Base-by-base conservation (phyloP, 495 filamentous ascomycete species). In the Xylaria palmicola region DNA sequence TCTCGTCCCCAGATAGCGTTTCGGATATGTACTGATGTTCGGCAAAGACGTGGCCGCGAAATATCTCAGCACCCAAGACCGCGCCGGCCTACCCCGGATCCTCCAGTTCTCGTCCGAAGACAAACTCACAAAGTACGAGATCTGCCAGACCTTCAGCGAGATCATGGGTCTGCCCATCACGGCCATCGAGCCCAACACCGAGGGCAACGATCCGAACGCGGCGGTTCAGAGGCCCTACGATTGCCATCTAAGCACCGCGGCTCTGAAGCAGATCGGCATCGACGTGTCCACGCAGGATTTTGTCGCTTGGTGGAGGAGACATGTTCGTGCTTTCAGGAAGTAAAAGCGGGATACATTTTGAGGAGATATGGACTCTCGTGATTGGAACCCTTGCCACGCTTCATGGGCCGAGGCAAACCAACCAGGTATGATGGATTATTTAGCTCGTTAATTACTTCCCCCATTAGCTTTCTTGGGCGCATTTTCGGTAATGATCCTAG, bases 101-200 rank as follows among this genome's bases (percentile, higher is more conserved):
- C 79, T 97, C 15, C 93, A 97, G 61, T 96, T 97, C 79, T 89
- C 88, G 3, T 89, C 90, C 24, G 92, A 97, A 74, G 90, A 94
- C 62, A 82, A 82, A 62, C 89, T 87, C 76, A 97, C 93, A 45
- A 97, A 97, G 78, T 97, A 93, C 69, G 86, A 93, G 73, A 96
- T 97, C 44, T 93, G 89, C 69, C 76, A 92, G 76, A 76, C 85
- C 19, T 84, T 97, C 67, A 89, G 85, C 15, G 86, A 92, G 62
- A 90, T 97, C 57, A 81, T 93, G 77, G 91, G 90, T 1, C 71
- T 95, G 51, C 79, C 89, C 7, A 74, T 92, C n/a, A 81, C 84
- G 36, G 82, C 84, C 26, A 88, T 97, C 73, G 79, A 83, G 62
- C 75, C 85, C 10, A 91, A 91, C 65, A 81, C 87, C 56, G 81